Conservation (phyloP, 108 stramenopile species). For the Epithemia pelagica region DNA sequence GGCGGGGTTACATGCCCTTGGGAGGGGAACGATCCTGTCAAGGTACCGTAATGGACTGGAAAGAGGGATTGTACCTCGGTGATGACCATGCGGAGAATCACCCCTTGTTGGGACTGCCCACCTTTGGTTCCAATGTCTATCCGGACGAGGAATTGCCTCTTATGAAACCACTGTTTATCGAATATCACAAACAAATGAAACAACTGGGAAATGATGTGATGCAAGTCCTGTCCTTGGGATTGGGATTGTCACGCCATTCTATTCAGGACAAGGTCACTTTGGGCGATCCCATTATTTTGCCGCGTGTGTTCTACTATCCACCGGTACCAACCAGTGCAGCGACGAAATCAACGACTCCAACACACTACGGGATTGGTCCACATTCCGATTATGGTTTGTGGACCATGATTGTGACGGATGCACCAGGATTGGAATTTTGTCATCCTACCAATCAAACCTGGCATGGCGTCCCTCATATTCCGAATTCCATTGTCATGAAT, state of each 20-base stretch:
- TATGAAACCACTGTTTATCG: background rate
- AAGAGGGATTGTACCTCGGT: background rate
- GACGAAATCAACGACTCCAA: too few relatives aligned
- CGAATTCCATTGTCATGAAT: constrained; percentile 1
- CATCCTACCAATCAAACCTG: background rate
- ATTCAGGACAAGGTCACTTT: background rate
- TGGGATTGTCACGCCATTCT: background rate
- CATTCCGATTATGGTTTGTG: constrained; percentile 4
- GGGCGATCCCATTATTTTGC: background rate
- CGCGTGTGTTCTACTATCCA: background rate
- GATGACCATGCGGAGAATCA: background rate
- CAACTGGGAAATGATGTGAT: background rate
- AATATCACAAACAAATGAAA: constrained; percentile 9
- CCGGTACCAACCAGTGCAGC: background rate
- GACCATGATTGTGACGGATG: constrained; percentile 6
- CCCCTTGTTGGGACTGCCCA: background rate
- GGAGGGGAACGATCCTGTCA: constrained; percentile 1
- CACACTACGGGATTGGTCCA: background rate
- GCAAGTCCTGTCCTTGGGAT: background rate
- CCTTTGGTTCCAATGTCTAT: constrained; percentile 4
- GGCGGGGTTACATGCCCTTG: constrained; percentile 2
- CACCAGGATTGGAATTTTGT: constrained; percentile 2
- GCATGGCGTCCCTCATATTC: constrained; percentile 1
- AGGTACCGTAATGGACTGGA: background rate
- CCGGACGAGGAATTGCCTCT: background rate